Base-by-base conservation (phyloP, 2,329 filamentous ascomycete genomes). In the Penicillium capsulatum region DNA sequence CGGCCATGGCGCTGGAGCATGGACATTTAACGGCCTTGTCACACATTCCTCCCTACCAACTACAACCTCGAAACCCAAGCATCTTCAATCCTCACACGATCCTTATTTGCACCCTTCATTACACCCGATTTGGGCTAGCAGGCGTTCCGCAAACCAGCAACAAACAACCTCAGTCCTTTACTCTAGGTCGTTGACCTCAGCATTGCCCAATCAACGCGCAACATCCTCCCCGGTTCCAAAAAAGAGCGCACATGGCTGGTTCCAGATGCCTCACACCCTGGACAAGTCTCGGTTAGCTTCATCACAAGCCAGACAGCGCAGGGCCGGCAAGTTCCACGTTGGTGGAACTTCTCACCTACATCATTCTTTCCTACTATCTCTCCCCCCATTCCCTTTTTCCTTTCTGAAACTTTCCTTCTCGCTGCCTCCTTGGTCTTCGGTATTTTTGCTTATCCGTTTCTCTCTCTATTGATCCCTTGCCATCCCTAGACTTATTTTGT, bases 1-100 rank as follows among this genome's bases (percentile, higher is more conserved):
- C 61, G 61, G 20, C 65, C 64, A 9, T 68, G 60, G 56, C 59
- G 66, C 44, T 69, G 66, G 66, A 69, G 66, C 46, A 68, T 69
- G 64, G 65, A 69, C 43, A 61, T 69, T 27, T 69, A 55, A 59
- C 20, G 13, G 14, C 35, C 22, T 44, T 24, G 17, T 22, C n/a
- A 27, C 17, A 2, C 32, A 24, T 31, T 10, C 24, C 15, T 15
- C 36, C n/a, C 14, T 33, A 20, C 11, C 29, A 27, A 41, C 17
- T 10, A 17, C 29, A 30, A 24, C 30, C 16, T 17, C 17, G 3
- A 16, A 7, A n/a, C 27, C 10, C 27, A 76, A 32, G 14, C 33
- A 33, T 17, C 27, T 24, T 17, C 32, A 32, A 32, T 30, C 13
- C 36, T 30, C 10, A n/a, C 34, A n/a, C 13, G 15, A 17, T 31